phyloP scores from a whole-genome alignment of 1,284 basidiomycete genomes.

The Blastosporella zonata region DNA sequence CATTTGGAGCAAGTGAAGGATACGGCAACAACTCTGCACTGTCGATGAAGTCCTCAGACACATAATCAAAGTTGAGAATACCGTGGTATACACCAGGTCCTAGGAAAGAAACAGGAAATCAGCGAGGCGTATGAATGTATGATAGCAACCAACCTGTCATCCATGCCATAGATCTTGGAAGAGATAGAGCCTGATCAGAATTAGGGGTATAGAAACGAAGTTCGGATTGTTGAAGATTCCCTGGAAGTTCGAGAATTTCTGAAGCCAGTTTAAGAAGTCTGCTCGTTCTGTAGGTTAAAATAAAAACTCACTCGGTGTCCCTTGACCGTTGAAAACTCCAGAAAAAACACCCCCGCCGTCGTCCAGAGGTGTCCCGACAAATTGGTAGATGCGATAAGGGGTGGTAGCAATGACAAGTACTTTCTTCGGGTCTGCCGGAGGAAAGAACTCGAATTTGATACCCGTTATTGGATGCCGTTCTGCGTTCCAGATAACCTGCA shows the following conservation, averaged over 20 bases:
- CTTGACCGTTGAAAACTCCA: constrained; percentile 69
- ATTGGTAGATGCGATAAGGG: constrained; percentile 88
- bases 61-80: constrained; percentile 61
- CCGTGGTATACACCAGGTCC: constrained; percentile 87
- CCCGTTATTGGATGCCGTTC: constrained; percentile 82
- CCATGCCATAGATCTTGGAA: constrained; percentile 81
- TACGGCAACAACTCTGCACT: constrained; percentile 71
- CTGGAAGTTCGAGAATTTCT: constrained; percentile 88
- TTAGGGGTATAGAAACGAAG: constrained; percentile 74
- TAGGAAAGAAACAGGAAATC: constrained; percentile 27
- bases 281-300: background rate
- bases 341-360: constrained; percentile 79
- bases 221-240: constrained; percentile 70
- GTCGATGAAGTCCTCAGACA: constrained; percentile 77
- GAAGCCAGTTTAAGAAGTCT: constrained; percentile 14
- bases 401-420: constrained; percentile 83
- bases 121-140: constrained; percentile 11
- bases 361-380: constrained; percentile 68
- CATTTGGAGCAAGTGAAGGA: constrained; percentile 37
- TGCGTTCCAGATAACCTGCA: constrained; percentile 77
- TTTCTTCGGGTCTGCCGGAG: constrained; percentile 56
- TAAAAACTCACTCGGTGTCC: constrained; percentile 69
- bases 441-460: constrained; percentile 76
- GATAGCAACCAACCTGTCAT: constrained; percentile 64
- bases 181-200: constrained; percentile 62